Conservation (phyloP, 805 yeast species). For the Wickerhamomyces bisporus region DNA sequence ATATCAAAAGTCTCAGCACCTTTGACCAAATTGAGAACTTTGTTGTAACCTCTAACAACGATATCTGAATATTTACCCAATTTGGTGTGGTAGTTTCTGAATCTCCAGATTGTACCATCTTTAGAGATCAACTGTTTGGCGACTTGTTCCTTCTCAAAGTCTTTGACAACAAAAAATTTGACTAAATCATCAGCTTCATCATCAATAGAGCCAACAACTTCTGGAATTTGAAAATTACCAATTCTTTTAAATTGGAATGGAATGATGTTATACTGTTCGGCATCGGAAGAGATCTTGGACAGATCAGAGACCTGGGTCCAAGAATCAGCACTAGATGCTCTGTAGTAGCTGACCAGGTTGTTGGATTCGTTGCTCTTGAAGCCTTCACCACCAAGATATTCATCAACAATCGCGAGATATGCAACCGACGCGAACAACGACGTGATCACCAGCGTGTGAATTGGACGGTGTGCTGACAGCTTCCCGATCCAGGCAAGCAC, state of each 20-base stretch:
- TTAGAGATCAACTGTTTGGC: constrained; percentile 16
- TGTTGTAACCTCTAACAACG: constrained; percentile 34
- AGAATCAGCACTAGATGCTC: constrained; percentile 25
- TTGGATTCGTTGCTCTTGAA: constrained; percentile 27
- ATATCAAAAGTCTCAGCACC: constrained; percentile 87
- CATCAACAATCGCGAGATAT: constrained; percentile 69
- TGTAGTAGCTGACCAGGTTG: constrained; percentile 25
- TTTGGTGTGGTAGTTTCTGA: constrained; percentile 48
- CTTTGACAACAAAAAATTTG: constrained; percentile 32
- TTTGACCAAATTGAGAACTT: constrained; percentile 41
- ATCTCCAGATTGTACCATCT: constrained; percentile 55
- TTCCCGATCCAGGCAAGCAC: constrained; percentile 43
- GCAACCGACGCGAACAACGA: constrained; percentile 74
- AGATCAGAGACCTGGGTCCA: constrained; percentile 49
- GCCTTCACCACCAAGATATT: constrained; percentile 42
- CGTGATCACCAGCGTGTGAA: constrained; percentile 72
- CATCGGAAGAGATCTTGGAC: constrained; percentile 29
- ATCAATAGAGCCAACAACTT: constrained; percentile 32
- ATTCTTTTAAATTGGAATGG: constrained; percentile 54
- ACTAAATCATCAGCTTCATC: constrained; percentile 39
- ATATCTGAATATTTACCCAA: constrained; percentile 53
- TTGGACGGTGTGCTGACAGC: constrained; percentile 74
- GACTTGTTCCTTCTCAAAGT: constrained; percentile 7
- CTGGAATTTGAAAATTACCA: constrained; percentile 37
- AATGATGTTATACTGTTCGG: constrained; percentile 43